These are phyloP conservation scores for Selenicereus undatus DNA, from an alignment of 148 eudicot genomes.

Conservation along the genomic window DNA sequence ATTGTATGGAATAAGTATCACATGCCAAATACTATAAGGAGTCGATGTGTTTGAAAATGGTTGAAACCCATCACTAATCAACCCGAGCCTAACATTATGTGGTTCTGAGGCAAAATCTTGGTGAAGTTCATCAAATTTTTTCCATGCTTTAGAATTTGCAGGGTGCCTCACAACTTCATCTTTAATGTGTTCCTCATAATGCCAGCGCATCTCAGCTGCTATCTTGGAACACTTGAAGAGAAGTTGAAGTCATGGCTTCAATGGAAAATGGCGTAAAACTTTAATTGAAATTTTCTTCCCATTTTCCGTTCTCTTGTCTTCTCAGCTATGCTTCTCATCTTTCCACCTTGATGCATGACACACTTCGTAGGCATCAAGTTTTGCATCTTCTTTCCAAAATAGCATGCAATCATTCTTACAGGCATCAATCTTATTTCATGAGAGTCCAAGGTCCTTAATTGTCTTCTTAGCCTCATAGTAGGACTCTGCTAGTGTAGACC, in stretches of 20 bases:
- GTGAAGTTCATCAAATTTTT: background rate
- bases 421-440: slow-evolving; percentile 3
- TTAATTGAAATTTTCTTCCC: background rate
- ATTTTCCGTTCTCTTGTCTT: background rate
- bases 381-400: background rate
- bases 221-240: background rate
- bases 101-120: background rate
- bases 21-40: background rate
- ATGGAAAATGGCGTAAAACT: background rate
- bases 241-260: background rate
- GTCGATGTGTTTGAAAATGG: background rate
- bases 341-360: slow-evolving; percentile 2
- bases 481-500: background rate
- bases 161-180: background rate
- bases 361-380: background rate
- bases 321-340: background rate
- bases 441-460: background rate
- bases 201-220: background rate
- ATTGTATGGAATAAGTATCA: background rate
- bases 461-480: slow-evolving; percentile 7
- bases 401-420: slow-evolving; percentile 6
- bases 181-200: background rate
- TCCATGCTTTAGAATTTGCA: background rate
- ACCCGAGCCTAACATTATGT: background rate
- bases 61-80: background rate